Evolutionary conservation across 169 alveolate genomes (phyloP).

Genomic region (Plasmodium fragile): DNA sequence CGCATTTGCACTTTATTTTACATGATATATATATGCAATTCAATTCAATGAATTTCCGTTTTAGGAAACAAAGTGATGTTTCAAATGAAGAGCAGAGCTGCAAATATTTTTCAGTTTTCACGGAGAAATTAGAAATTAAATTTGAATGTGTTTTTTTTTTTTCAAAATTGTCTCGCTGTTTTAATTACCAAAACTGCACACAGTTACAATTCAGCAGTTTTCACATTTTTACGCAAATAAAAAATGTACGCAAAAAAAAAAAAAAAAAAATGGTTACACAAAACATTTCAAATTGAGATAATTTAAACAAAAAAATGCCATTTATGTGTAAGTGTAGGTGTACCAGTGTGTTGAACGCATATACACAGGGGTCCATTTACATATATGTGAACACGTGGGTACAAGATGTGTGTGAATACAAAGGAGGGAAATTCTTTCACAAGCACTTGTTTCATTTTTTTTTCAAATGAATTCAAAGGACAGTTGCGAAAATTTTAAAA

Average conservation of each 20-base stretch:
- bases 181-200: slow-evolving; percentile 54
- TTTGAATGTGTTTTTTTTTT: not conserved
- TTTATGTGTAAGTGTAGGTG: not conserved
- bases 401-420: not conserved
- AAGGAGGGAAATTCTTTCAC: not conserved
- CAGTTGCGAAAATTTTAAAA: slow-evolving; percentile 1
- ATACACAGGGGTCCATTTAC: not conserved
- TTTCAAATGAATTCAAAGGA: slow-evolving; percentile 31
- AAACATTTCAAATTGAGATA: slow-evolving; percentile 27
- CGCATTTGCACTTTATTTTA: not conserved
- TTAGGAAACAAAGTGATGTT: not conserved
- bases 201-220: slow-evolving; percentile 38
- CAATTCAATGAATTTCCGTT: not conserved
- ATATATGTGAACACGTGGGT: slow-evolving; percentile 13
- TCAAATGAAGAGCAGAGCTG: slow-evolving; percentile 8
- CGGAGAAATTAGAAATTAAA: slow-evolving; percentile 31
- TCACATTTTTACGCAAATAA: slow-evolving; percentile 12
- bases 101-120: not conserved
- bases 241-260: slow-evolving; percentile 1
- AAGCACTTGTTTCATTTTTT: slow-evolving; percentile 12
- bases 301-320: slow-evolving; percentile 27
- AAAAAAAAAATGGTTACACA: not conserved
- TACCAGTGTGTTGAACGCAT: not conserved
- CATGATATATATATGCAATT: slow-evolving; percentile 8
- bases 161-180: not conserved